These are phyloP conservation scores for Cercospora zeae-maydis DNA, from an alignment of 2,329 filamentous ascomycete genomes.

Conservation along the genomic window DNA sequence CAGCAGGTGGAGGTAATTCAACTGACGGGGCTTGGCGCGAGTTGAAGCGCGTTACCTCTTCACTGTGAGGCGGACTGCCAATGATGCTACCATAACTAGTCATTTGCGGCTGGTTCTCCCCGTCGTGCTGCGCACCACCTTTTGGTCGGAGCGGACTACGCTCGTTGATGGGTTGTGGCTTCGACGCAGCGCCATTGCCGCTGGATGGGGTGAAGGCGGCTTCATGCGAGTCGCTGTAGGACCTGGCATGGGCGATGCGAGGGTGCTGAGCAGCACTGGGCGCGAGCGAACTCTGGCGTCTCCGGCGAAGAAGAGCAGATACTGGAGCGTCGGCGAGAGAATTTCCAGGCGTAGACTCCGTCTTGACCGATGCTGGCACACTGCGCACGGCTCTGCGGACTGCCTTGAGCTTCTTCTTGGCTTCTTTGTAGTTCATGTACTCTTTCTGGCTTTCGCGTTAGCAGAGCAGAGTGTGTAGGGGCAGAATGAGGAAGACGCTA, in stretches of 20 bases:
- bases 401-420: constrained; percentile 10
- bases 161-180: constrained; percentile 25
- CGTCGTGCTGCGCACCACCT: constrained; percentile 10
- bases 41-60: constrained; percentile 19
- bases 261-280: not conserved
- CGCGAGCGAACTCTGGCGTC: constrained; percentile 7
- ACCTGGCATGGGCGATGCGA: constrained; percentile 10
- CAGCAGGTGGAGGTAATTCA: constrained; percentile 60
- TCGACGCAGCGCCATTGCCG: not conserved
- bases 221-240: constrained; percentile 13
- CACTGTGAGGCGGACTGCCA: constrained; percentile 47
- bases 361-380: constrained; percentile 7
- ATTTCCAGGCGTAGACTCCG: constrained; percentile 12
- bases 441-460: constrained; percentile 50
- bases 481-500: not conserved
- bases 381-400: constrained; percentile 12
- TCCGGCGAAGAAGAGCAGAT: constrained; percentile 9
- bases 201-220: not conserved
- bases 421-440: constrained; percentile 83
- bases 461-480: not conserved
- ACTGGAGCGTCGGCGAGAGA: constrained; percentile 17
- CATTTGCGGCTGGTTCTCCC: constrained; percentile 29
- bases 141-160: constrained; percentile 29
- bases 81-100: constrained; percentile 63
- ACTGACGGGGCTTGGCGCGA: constrained; percentile 47